Conservation (phyloP, 108 stramenopile genomes). For the Nitzschia sp. region DNA sequence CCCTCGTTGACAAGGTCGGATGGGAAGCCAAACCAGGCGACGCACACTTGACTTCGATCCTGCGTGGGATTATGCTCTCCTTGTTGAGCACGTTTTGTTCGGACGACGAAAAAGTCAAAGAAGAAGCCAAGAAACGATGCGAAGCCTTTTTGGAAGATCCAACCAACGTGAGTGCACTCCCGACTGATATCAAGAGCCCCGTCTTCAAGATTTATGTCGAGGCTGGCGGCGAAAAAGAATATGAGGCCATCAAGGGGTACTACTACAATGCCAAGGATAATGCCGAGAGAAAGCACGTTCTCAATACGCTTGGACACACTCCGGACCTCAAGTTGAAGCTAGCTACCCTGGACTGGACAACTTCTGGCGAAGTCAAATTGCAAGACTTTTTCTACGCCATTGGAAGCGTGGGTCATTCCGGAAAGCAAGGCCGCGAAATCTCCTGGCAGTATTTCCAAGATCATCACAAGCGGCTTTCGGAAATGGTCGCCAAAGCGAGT, state of each 20-base stretch:
- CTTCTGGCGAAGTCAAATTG: conserved; percentile 90
- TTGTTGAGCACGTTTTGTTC: conserved; percentile 80
- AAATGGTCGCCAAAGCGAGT: conserved; percentile 86
- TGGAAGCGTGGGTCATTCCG: conserved; percentile 74
- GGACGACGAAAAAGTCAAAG: conserved; percentile 70
- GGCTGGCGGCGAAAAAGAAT: conserved; percentile 83
- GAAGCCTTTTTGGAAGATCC: conserved; percentile 71
- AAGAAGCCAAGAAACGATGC: conserved; percentile 84
- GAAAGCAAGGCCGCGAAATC: conserved; percentile 77
- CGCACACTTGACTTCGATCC: conserved; percentile 83
- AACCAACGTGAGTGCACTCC: conserved; percentile 69
- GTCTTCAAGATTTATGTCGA: conserved; percentile 92
- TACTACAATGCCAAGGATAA: conserved; percentile 73
- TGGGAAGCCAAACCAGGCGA: conserved; percentile 86
- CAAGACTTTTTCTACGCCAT: conserved; percentile 99
- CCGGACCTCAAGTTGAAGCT: conserved; percentile 69
- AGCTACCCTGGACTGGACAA: conserved; percentile 88
- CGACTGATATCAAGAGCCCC: conserved; percentile 84
- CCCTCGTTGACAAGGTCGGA: conserved; percentile 70
- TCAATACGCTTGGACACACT: conserved; percentile 71
- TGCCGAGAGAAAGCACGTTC: conserved; percentile 82
- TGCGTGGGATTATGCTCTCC: conserved; percentile 86
- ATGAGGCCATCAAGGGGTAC: conserved; percentile 75
- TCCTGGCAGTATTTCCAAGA: conserved; percentile 91
- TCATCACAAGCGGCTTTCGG: conserved; percentile 77